A percentile compares a stretch with the other conserved stretches of the same genome.
phyloP scores from a whole-genome alignment of 345 rosid species.

The Populus euphratica region DNA sequence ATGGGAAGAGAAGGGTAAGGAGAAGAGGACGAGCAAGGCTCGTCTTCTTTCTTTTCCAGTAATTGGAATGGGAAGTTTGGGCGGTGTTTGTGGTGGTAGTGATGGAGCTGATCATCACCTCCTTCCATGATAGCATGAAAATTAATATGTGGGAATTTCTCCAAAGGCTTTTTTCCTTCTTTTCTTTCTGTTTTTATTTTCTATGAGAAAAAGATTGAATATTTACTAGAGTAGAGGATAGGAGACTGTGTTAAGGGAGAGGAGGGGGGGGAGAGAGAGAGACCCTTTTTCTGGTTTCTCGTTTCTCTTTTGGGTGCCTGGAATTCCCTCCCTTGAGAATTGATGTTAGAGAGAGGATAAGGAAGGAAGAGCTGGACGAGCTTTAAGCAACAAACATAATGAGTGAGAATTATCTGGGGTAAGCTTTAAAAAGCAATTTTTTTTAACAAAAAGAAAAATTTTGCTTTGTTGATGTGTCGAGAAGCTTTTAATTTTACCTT shows the following conservation, averaged over 20 bases:
- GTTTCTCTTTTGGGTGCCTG: constrained; percentile 11
- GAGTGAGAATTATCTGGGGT: constrained; percentile 82
- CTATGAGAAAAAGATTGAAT: background rate
- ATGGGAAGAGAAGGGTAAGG: constrained; percentile 48
- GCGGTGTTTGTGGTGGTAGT: constrained; percentile 29
- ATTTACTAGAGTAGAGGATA: background rate
- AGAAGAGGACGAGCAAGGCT: constrained; percentile 56
- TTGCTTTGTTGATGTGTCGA: constrained; percentile 36
- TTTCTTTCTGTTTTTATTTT: constrained; percentile 1
- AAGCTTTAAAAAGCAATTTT: constrained; percentile 44
- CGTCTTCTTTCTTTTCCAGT: constrained; percentile 79
- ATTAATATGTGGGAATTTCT: constrained; percentile 22
- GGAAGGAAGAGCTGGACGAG: constrained; percentile 28
- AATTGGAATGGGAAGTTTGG: constrained; percentile 74
- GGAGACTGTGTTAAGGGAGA: background rate
- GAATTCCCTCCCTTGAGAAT: constrained; percentile 14
- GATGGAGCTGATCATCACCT: constrained; percentile 53
- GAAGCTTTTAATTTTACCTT: constrained; percentile 10
- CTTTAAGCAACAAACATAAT: constrained; percentile 77
- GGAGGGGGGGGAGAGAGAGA: background rate
- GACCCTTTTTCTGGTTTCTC: background rate
- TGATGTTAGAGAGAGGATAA: constrained; percentile 23
- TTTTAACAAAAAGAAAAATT: constrained; percentile 32
- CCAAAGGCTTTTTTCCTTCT: constrained; percentile 14
- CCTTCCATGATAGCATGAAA: constrained; percentile 59